Evolutionary conservation across 495 filamentous ascomycete species (phyloP).

Genomic region (Talaromyces stipitatus): DNA sequence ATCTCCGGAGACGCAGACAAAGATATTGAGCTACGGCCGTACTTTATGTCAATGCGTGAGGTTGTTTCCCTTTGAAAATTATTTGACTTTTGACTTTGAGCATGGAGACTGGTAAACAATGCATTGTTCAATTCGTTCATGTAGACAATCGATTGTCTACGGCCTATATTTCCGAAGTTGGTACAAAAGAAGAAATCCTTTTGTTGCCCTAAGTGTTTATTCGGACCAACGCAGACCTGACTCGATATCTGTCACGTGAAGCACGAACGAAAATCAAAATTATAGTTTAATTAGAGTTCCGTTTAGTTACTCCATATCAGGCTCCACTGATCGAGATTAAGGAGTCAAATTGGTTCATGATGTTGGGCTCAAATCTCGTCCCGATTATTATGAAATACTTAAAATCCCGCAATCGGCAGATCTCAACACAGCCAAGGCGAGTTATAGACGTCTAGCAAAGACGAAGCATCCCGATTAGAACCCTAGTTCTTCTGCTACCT

Average conservation of each 20-base stretch:
- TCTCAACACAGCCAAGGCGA: not conserved
- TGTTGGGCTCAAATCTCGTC: slow-evolving; percentile 1
- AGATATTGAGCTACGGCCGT: too few species aligned
- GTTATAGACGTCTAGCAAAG: slow-evolving; percentile 1
- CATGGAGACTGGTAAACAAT: not conserved
- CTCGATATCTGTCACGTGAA: too few species aligned
- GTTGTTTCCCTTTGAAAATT: too few species aligned
- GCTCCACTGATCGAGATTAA: too few species aligned
- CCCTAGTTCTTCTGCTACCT: not conserved
- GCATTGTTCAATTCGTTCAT: not conserved
- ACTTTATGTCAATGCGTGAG: not conserved
- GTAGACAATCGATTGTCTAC: not conserved
- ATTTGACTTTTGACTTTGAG: not conserved
- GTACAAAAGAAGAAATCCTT: not conserved
- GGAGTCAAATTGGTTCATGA: slow-evolving; percentile 1
- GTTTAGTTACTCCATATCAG: too few species aligned
- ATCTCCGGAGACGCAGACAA: too few species aligned
- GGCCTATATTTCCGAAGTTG: not conserved
- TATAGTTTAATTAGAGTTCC: too few species aligned
- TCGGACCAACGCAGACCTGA: too few species aligned
- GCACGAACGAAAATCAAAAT: too few species aligned
- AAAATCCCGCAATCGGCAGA: not conserved
- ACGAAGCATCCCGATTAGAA: not conserved
- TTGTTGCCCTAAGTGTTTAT: not conserved
- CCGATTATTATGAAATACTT: not conserved